These are phyloP conservation scores for Asclepias syriaca DNA, from an alignment of 257 asterid species.

Conservation along the genomic window DNA sequence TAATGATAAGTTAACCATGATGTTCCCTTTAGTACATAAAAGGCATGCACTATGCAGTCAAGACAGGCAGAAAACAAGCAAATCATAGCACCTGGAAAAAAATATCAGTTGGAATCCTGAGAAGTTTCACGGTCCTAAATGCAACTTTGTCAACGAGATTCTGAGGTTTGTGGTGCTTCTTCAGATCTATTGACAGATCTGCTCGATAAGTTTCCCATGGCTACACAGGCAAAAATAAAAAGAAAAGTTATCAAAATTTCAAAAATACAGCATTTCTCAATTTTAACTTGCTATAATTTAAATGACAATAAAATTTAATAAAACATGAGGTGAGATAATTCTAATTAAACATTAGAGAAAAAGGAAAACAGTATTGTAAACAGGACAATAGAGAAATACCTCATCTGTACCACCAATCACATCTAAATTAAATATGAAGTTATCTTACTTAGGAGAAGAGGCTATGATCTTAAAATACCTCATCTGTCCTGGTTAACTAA, in stretches of 20 bases:
- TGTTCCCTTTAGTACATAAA: not conserved
- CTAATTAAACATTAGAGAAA: not conserved
- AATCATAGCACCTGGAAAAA: conserved; percentile 54
- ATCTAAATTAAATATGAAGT: not conserved
- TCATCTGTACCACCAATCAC: not conserved
- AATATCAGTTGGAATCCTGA: conserved; percentile 70
- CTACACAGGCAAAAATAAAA: conserved; percentile 33
- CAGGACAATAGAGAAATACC: not conserved
- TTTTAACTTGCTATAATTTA: not conserved
- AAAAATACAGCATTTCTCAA: not conserved
- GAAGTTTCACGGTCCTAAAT: conserved; percentile 67
- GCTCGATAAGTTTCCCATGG: conserved; percentile 86
- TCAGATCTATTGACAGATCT: conserved; percentile 62
- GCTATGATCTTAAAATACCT: not conserved
- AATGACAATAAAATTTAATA: not conserved
- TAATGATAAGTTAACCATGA: too few species aligned
- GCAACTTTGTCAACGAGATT: conserved; percentile 68
- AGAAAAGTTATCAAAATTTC: not conserved
- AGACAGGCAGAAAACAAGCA: not conserved
- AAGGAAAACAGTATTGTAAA: not conserved
- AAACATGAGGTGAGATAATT: not conserved
- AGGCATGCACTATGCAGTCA: not conserved
- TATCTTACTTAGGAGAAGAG: not conserved
- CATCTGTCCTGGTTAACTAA: not conserved
- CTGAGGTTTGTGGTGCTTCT: conserved; percentile 76